Percentiles rank a stretch among this genome's conserved stretches.
Evolutionary conservation across 1,284 basidiomycete genomes (phyloP).

Genomic region (Leccinum ponderosum): DNA sequence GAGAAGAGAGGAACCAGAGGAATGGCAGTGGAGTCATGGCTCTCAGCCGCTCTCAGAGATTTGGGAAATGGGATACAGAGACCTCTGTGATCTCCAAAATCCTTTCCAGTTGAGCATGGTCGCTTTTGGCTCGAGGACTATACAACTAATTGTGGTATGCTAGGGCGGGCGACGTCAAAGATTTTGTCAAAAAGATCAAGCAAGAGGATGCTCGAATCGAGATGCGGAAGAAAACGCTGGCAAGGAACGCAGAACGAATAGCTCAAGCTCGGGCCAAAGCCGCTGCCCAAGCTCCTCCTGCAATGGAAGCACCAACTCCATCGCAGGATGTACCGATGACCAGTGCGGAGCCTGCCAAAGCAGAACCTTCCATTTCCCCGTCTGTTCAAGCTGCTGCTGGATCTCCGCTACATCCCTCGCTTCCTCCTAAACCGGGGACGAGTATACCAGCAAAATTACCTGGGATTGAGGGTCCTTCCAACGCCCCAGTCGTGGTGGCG

Average conservation of each 20-base stretch:
- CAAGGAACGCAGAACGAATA: conserved; percentile 46
- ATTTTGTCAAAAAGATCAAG: conserved; percentile 69
- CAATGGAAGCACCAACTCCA: conserved; percentile 21
- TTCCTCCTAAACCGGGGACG: conserved; percentile 53
- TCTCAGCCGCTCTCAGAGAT: conserved; percentile 71
- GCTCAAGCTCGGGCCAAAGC: conserved; percentile 47
- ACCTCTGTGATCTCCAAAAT: conserved; percentile 58
- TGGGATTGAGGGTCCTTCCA: conserved; percentile 27
- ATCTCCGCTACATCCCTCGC: conserved; percentile 63
- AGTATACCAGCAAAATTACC: conserved; percentile 33
- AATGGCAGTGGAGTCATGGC: conserved; percentile 64
- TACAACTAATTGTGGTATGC: conserved; percentile 4
- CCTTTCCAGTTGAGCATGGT: conserved; percentile 58
- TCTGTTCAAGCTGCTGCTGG: conserved; percentile 20
- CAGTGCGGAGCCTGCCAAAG: conserved; percentile 25
- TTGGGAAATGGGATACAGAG: conserved; percentile 76
- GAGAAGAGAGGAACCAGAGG: conserved; percentile 53
- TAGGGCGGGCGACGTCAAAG: conserved; percentile 69
- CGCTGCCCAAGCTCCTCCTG: conserved; percentile 16
- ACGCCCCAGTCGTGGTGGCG: conserved; percentile 1
- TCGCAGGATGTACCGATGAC: conserved; percentile 24
- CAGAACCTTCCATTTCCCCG: conserved; percentile 11
- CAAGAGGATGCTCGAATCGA: conserved; percentile 63
- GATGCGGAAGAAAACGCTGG: conserved; percentile 56
- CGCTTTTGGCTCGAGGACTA: not conserved